phyloP scores from a whole-genome alignment of 805 yeast genomes.

The Hanseniaspora lachancei region DNA sequence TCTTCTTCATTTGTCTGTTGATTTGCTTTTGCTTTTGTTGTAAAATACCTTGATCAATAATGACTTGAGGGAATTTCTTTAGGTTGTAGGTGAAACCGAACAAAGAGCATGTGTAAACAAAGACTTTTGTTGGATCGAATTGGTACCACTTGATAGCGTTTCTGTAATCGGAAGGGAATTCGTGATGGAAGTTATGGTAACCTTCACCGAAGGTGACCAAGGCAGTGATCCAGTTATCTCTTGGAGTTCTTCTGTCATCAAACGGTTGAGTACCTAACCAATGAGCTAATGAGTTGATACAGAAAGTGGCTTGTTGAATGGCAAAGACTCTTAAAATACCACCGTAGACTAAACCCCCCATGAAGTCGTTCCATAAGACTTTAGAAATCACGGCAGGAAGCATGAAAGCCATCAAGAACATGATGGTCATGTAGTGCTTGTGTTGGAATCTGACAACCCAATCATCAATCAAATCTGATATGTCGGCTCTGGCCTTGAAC shows the following conservation, averaged over 20 bases:
- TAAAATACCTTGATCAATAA: constrained; percentile 66
- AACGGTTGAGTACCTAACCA: constrained; percentile 80
- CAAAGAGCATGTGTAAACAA: constrained; percentile 46
- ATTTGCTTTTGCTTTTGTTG: constrained; percentile 77
- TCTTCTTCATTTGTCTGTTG: constrained; percentile 44
- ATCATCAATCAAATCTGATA: constrained; percentile 63
- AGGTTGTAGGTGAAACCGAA: constrained; percentile 60
- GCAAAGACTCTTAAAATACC: constrained; percentile 56
- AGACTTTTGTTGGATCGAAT: constrained; percentile 67
- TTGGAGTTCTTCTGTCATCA: constrained; percentile 75
- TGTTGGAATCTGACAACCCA: constrained; percentile 74
- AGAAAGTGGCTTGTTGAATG: constrained; percentile 77
- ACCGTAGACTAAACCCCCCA: constrained; percentile 65
- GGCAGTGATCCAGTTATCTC: constrained; percentile 71
- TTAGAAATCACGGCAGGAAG: constrained; percentile 51
- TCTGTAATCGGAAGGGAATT: constrained; percentile 80
- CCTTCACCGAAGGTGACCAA: constrained; percentile 81
- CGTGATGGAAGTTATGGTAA: constrained; percentile 82
- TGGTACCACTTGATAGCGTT: constrained; percentile 80
- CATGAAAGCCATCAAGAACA: constrained; percentile 48
- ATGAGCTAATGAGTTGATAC: constrained; percentile 76
- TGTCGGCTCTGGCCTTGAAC: constrained; percentile 69
- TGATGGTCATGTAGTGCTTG: constrained; percentile 54
- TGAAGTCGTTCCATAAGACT: constrained; percentile 43
- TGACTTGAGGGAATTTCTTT: constrained; percentile 65